Conservation (phyloP, 176 grass and related monocot species). For the Tuctoria greenei region DNA sequence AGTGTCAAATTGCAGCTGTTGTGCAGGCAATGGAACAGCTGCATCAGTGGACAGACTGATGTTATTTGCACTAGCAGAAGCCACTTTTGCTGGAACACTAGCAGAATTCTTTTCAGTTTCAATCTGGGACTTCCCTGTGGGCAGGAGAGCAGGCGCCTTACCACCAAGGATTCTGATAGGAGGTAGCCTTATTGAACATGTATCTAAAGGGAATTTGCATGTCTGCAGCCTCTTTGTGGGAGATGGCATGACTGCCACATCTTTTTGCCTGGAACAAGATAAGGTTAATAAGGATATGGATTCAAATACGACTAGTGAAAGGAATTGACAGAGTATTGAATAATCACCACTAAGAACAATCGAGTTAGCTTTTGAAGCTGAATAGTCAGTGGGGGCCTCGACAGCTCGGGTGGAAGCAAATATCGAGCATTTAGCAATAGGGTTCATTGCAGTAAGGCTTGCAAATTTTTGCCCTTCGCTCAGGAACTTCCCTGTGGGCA, state of each 20-base stretch:
- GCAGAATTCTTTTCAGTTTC: conserved; percentile 32
- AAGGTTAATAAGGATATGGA: conserved; percentile 1
- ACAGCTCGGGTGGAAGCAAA: conserved; percentile 35
- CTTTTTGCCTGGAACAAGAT: conserved; percentile 36
- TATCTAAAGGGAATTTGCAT: conserved; percentile 30
- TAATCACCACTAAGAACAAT: conserved; percentile 31
- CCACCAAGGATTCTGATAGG: conserved; percentile 35
- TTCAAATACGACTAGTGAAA: conserved; percentile 7
- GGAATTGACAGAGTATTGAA: neutral
- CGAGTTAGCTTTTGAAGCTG: conserved; percentile 20
- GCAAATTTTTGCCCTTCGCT: conserved; percentile 29
- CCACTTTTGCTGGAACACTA: conserved; percentile 7
- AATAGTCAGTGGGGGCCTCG: conserved; percentile 34
- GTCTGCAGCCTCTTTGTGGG: conserved; percentile 43
- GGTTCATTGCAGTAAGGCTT: conserved; percentile 40
- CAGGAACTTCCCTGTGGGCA: neutral
- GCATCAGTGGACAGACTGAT: neutral
- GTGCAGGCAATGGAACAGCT: conserved; percentile 13
- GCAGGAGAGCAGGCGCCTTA: conserved; percentile 25
- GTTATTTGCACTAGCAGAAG: neutral
- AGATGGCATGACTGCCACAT: conserved; percentile 40
- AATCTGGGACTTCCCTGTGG: conserved; percentile 8
- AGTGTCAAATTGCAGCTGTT: neutral
- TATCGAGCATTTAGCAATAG: conserved; percentile 51
- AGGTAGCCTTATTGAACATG: conserved; percentile 31